Base-by-base conservation (phyloP, 225 moss, liverwort and hornwort species). In the Polytrichum commune region DNA sequence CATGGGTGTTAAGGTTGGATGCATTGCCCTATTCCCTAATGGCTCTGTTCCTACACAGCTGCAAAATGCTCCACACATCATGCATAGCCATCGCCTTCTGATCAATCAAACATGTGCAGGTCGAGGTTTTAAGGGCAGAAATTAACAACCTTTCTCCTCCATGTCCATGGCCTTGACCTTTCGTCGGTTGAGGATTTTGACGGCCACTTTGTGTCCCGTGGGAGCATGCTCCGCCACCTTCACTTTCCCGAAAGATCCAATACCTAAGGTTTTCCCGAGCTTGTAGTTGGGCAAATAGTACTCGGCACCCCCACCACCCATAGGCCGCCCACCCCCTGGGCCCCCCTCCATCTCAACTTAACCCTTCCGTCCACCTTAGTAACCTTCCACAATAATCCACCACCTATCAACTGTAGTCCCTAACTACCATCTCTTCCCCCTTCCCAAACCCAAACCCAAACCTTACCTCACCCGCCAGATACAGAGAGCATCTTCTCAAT, bases 221-320 rank as follows among this genome's bases (percentile, higher is more conserved):
- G 82, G 85, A 57, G 71, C 68, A 69, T 85, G 82, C 60, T 82
- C 82, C 3, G 85, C 85, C 57, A 85, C 82, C 67, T 77, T 85
- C 65, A 85, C 85, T 62, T 82, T 85, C 72, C 82, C 82, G 8
- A 85, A 85, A 16, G 85, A 85, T 54, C 85, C 85, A 75, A 85
- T 85, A 33, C 85, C 85, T 69, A 85, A 65, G 72, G 82, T 85
- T 85, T 85, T 85, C 63, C 85, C 82, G 1, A 85, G 63, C 82
- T 77, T 85, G 74, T 85, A 85, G 72, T 82, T 82, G 13, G 82
- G 57, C 53, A 85, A 66, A 75, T 79, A 82, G 25, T 76, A 67
- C 74, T 85, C 85, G 65, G 69, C 57, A 54, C 77, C 56, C 26
- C 5, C 61, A 27, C 54, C 30, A 16, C 81, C 76, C 54, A 60